These are phyloP conservation scores for Fusarium camptoceras DNA, from an alignment of 2,329 filamentous ascomycete genomes.

Conservation along the genomic window DNA sequence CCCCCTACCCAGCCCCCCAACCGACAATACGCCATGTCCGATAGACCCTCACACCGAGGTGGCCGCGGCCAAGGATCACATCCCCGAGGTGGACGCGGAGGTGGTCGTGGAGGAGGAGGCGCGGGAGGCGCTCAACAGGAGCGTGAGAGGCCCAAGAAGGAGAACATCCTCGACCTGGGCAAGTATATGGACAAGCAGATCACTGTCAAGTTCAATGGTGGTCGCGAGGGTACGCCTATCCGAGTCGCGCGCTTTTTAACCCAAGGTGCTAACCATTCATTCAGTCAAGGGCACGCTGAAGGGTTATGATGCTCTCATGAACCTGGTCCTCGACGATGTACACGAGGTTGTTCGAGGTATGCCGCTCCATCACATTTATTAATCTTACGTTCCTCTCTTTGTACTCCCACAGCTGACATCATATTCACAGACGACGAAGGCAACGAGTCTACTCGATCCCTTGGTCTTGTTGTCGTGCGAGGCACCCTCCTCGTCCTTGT, in stretches of 20 bases:
- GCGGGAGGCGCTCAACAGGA: constrained; percentile 58
- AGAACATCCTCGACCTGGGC: constrained; percentile 94
- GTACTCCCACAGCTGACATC: constrained; percentile 8
- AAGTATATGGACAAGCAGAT: constrained; percentile 99
- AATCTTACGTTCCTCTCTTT: not conserved
- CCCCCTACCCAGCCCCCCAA: constrained; percentile 4
- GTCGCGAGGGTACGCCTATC: constrained; percentile 76
- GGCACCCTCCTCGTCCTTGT: constrained; percentile 94
- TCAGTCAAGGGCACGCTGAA: constrained; percentile 89
- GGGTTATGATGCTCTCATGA: constrained; percentile 98
- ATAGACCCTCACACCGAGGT: constrained; percentile 61
- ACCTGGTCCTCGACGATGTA: constrained; percentile 94
- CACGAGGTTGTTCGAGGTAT: constrained; percentile 89
- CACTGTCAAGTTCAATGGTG: constrained; percentile 95
- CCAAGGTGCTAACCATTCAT: constrained; percentile 18
- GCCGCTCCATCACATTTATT: constrained; percentile 34
- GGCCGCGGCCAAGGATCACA: constrained; percentile 58
- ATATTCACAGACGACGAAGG: constrained; percentile 82
- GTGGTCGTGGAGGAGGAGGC: constrained; percentile 60
- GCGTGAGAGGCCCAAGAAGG: constrained; percentile 90
- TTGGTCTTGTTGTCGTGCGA: constrained; percentile 89
- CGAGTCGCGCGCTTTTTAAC: not conserved
- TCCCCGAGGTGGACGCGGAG: constrained; percentile 58
- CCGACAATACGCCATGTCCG: constrained; percentile 58
- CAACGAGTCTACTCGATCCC: constrained; percentile 82